A percentile compares a stretch with the other conserved stretches of the same genome.
phyloP scores from a whole-genome alignment of 2,329 filamentous ascomycete species.

The Colletotrichum trifolii region DNA sequence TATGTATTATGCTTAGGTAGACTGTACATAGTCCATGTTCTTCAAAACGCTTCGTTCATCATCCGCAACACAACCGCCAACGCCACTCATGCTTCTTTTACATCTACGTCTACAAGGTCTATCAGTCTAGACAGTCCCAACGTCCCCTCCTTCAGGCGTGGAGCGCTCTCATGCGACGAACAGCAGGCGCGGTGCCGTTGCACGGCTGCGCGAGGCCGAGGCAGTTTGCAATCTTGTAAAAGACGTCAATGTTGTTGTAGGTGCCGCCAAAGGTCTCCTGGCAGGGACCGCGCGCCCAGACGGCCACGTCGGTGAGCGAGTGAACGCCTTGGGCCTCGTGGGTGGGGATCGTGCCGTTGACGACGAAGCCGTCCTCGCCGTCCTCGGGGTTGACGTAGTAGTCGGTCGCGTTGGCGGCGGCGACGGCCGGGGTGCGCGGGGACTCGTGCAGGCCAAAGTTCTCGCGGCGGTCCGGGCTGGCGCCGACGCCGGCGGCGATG shows the following conservation, averaged over 20 bases:
- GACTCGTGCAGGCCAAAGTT: constrained; percentile 77
- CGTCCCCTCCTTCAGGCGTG: background rate
- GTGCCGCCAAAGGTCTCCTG: constrained; percentile 80
- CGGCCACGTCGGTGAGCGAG: constrained; percentile 80
- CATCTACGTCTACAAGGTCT: background rate
- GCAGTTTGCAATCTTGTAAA: constrained; percentile 78
- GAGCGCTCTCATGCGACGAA: constrained; percentile 1
- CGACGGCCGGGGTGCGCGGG: constrained; percentile 65
- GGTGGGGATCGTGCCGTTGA: constrained; percentile 80
- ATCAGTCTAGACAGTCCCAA: no score
- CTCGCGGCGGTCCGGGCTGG: constrained; percentile 80
- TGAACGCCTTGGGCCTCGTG: constrained; percentile 76
- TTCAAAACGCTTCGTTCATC: background rate
- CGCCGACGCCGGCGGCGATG: constrained; percentile 77
- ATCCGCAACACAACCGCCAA: background rate
- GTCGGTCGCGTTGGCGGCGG: constrained; percentile 64
- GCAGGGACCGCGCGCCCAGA: constrained; percentile 83
- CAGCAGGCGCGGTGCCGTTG: constrained; percentile 19
- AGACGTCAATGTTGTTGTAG: constrained; percentile 78
- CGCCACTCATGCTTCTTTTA: constrained; percentile 19
- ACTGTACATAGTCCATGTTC: background rate
- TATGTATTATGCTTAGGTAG: background rate
- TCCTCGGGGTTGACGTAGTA: constrained; percentile 78
- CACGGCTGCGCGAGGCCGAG: constrained; percentile 62
- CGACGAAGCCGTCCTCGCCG: constrained; percentile 71